phyloP scores from a whole-genome alignment of 306 rosid species.

The Astragalus glycyphyllos region DNA sequence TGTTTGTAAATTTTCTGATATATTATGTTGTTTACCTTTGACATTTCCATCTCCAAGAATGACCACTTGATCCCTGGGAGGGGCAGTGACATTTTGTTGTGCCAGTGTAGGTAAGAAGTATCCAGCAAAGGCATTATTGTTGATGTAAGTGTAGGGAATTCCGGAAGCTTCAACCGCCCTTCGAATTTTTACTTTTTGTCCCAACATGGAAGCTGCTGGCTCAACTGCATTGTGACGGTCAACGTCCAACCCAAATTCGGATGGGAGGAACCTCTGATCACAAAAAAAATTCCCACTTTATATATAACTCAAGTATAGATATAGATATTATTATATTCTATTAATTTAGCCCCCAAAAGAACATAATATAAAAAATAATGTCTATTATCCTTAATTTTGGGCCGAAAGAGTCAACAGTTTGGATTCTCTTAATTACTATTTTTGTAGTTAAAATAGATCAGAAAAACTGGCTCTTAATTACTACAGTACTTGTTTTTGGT shows the following conservation, averaged over 20 bases:
- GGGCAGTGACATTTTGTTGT: constrained; percentile 43
- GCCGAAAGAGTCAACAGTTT: too few species aligned
- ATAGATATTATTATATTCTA: too few species aligned
- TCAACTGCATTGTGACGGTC: constrained; percentile 44
- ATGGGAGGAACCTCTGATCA: constrained; percentile 50
- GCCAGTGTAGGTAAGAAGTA: constrained; percentile 42
- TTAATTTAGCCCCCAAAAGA: too few species aligned
- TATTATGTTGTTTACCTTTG: constrained; percentile 35
- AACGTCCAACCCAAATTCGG: constrained; percentile 51
- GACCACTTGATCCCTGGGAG: constrained; percentile 51
- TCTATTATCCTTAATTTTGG: too few species aligned
- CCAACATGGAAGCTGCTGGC: background rate
- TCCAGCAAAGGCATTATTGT: constrained; percentile 40
- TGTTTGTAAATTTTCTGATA: background rate
- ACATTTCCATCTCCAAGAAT: constrained; percentile 58
- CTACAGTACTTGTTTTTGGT: too few species aligned
- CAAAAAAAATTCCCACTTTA: background rate
- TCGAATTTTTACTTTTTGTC: constrained; percentile 18
- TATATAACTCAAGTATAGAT: background rate
- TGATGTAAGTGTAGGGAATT: constrained; percentile 43
- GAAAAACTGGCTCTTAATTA: too few species aligned
- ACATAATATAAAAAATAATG: too few species aligned
- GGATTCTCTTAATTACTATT: too few species aligned
- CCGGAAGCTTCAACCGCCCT: constrained; percentile 47
- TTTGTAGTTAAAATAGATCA: too few species aligned